Evolutionary conservation across 805 yeast species (phyloP), one percentile per base, ranked within the genome.

Genomic region (Yamadazyma paraphyllophila): DNA sequence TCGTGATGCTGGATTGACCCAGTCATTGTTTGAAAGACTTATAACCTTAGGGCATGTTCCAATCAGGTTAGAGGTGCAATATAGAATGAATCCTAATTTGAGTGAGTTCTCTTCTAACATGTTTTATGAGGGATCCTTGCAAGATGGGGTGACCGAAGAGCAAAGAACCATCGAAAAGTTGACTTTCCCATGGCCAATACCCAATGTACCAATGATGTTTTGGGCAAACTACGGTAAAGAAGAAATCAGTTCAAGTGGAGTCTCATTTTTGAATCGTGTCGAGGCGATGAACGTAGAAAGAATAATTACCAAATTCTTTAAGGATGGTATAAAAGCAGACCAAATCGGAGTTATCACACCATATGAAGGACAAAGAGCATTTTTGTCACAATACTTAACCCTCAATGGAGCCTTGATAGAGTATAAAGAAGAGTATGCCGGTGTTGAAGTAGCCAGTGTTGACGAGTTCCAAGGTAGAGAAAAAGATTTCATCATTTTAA

Each of bases 301-400:
- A 59, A 72, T 86, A 25, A 81, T 91, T 36, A 81, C 92, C 0
- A 71, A 77, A 49, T 70, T 89, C 41, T 85, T 89, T 60, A 77
- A 74, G 51, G 90, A 86, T 51, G 96, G 96, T 14, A 78, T 91
- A 10, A 63, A 72, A 41, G 92, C 96, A 0, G 74, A 74, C 17
- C 92, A 88, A 61, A 91, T 91, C 59, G 97, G 97, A 61, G 85
- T 91, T 33, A 83, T 91, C 46, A 91, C 97, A 5, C 97, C 97
- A 0, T 91, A 91, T 64, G 96, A 89, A 62, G 97, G 96, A 29
- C 97, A 91, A 67, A 72, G 96, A 50, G 87, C 91, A 0, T 90
- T 84, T 60, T 69, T 91, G 42, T 77, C 81, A 8, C 90, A 84
- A 58, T 86, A 86, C 62, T 81, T 91, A 88, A 78, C 79, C 55